A percentile compares a stretch with the other conserved stretches of the same genome.
These are phyloP conservation scores for Sutorius australiensis DNA, from an alignment of 768 basidiomycete genomes.

Conservation along the genomic window DNA sequence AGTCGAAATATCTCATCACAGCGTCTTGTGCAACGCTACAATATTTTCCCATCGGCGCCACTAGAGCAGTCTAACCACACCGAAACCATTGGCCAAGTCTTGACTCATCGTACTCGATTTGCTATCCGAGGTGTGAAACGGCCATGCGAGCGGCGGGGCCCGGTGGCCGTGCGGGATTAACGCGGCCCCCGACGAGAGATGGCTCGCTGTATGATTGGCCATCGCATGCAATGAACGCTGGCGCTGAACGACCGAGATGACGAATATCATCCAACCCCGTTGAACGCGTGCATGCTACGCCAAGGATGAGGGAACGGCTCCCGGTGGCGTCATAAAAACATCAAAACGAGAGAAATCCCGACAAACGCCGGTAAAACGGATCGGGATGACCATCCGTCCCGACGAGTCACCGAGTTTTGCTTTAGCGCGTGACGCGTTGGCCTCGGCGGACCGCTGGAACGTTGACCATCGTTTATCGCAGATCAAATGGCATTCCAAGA, in stretches of 20 bases:
- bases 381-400: no score
- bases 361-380: neutral
- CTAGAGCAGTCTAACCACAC: no score
- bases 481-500: neutral
- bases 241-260: no score
- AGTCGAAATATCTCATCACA: neutral
- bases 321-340: neutral
- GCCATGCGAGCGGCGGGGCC: neutral
- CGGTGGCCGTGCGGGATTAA: neutral
- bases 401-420: no score
- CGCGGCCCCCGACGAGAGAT: neutral
- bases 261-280: no score
- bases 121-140: neutral
- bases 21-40: no score
- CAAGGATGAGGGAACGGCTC: neutral
- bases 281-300: no score
- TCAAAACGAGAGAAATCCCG: neutral
- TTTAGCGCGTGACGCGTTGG: neutral
- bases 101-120: neutral
- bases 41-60: neutral
- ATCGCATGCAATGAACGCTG: no score
- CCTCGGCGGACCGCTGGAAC: neutral
- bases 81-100: no score
- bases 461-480: neutral
- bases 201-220: neutral